Evolutionary conservation across 75 land plant species (phyloP).

Genomic region (Gnetum montanum): DNA sequence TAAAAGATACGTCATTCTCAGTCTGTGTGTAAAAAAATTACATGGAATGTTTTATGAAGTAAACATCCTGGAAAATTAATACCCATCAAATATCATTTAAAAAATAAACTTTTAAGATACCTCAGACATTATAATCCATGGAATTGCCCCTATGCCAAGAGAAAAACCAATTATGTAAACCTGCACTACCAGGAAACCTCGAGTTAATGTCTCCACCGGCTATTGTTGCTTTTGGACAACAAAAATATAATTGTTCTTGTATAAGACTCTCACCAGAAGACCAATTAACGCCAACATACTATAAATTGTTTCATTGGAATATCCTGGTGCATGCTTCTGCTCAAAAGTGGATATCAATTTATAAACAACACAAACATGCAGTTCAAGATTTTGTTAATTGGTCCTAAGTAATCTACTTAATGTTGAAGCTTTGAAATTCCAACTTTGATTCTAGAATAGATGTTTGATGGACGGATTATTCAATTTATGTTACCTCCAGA

Average conservation of each 20-base stretch:
- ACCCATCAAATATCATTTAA: not conserved
- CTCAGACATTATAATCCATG: conserved; percentile 94
- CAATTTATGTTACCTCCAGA: conserved; percentile 38
- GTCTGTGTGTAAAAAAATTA: not conserved
- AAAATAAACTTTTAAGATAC: conserved; percentile 11
- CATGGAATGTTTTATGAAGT: not conserved
- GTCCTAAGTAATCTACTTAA: not conserved
- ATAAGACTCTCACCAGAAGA: not conserved
- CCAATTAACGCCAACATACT: conserved; percentile 4
- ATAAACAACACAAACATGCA: not conserved
- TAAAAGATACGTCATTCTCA: too few relatives aligned
- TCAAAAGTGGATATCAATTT: not conserved
- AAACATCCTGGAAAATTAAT: not conserved
- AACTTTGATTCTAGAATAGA: not conserved
- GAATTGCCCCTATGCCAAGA: conserved; percentile 78
- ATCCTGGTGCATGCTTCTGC: not conserved
- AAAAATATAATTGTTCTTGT: not conserved
- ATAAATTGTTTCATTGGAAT: not conserved
- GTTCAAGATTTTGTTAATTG: too few relatives aligned
- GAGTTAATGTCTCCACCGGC: not conserved
- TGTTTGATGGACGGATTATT: not conserved
- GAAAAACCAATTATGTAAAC: conserved; percentile 60
- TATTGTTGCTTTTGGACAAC: not conserved
- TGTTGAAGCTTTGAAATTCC: not conserved
- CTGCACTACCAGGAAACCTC: conserved; percentile 16